Percentiles rank a stretch among this genome's conserved stretches.
phyloP scores from a whole-genome alignment of 441 rosid genomes.

The Populus tomentosa region DNA sequence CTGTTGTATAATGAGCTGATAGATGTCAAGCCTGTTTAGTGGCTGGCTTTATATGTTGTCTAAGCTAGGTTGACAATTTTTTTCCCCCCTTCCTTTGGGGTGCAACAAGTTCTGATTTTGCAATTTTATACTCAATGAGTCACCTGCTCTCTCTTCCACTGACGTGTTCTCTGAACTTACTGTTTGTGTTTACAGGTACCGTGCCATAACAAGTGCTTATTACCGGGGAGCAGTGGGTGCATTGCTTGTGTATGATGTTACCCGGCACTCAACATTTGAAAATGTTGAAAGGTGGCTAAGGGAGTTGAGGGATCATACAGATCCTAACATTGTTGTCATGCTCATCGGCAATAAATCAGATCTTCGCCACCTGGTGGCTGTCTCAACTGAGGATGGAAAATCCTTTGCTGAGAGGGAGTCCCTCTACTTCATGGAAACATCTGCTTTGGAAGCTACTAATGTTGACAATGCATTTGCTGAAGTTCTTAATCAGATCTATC shows the following conservation, averaged over 20 bases:
- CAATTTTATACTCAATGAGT: not conserved
- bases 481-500: constrained; percentile 77
- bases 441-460: constrained; percentile 75
- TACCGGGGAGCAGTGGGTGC: constrained; percentile 91
- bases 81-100: not conserved
- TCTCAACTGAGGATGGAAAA: constrained; percentile 72
- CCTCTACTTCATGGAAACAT: constrained; percentile 87
- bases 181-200: constrained; percentile 43
- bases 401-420: constrained; percentile 72
- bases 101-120: not conserved
- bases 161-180: not conserved
- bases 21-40: not conserved
- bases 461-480: constrained; percentile 79
- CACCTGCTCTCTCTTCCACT: not conserved
- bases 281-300: constrained; percentile 74
- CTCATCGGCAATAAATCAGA: constrained; percentile 81
- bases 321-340: constrained; percentile 85
- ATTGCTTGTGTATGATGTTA: constrained; percentile 75
- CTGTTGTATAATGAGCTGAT: not conserved
- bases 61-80: too few species aligned
- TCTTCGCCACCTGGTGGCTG: constrained; percentile 85
- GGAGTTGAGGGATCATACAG: constrained; percentile 83
- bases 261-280: constrained; percentile 75
- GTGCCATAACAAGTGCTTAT: constrained; percentile 90
- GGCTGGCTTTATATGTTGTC: not conserved